Base-by-base conservation (phyloP, 2,329 filamentous ascomycete species). In the Trichoderma gracile region DNA sequence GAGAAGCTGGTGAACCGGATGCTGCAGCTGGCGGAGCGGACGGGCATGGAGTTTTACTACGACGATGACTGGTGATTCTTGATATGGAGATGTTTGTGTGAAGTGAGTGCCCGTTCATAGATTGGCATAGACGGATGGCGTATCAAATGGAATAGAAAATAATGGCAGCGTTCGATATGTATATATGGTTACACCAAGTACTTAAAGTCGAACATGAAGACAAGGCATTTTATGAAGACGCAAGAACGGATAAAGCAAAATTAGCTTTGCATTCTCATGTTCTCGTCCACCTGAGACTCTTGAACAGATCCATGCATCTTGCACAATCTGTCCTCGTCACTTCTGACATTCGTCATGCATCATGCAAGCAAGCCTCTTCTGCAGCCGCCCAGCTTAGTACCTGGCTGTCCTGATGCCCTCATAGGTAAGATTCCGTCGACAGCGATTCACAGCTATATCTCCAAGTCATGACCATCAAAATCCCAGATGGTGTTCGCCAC, bases 1-100 rank as follows among this genome's bases (percentile, higher is more conserved):
- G 79, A 84, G n/a, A 65, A 66, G 19, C 69, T 78, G 3, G 65
- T 68, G 19, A 59, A 53, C 0, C 57, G 68, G 15, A 75, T 77
- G 2, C 38, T 74, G 30, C 68, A 70, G 19, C 52, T 77, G 40
- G 73, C 72, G 3, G 58, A 49, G 50, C 33, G 57, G 46, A 63
- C 66, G 0, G 66, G 66, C 15, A 61, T 59, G 21, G 56, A 59
- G 56, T 38, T 25, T 40, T 59, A 61, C 38, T 59, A 27, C 6
- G 47, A 50, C 27, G 43, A 25, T 6, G 50, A 55, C 19, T 52
- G 38, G 42, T 62, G 23, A n/a, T 42, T 17, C n/a, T 14, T 10
- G 47, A 9, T 9, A 12, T 10, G 25, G 8, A 21, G 9, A 38
- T 55, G 49, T 12, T 33, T 2, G 30, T 7, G 23, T 27, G n/a